These are phyloP conservation scores for Apophysomyces trapeziformis DNA, from an alignment of 371 early-diverging fungal species.

Conservation along the genomic window DNA sequence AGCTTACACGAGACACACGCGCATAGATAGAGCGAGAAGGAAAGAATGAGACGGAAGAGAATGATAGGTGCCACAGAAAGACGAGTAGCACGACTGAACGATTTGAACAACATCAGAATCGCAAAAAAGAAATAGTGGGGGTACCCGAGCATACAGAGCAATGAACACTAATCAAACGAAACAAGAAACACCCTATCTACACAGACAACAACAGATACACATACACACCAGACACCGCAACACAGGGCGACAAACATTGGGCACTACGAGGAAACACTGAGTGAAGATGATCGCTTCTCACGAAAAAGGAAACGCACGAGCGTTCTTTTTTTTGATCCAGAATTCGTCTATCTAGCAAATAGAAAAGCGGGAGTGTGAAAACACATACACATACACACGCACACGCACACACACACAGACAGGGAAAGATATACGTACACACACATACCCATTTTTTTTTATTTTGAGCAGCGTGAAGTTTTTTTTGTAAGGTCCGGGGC, in stretches of 20 bases:
- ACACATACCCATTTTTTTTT: too few species aligned
- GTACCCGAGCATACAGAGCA: not conserved
- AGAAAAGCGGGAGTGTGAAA: slow-evolving; percentile 4
- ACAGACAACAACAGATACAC: too few species aligned
- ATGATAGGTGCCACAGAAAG: too few species aligned
- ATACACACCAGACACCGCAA: not conserved
- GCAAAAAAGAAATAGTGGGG: too few species aligned
- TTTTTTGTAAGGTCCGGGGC: slow-evolving; percentile 1
- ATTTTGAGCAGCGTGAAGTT: too few species aligned
- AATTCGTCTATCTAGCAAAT: slow-evolving; percentile 6
- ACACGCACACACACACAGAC: too few species aligned
- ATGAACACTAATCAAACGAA: slow-evolving; percentile 2
- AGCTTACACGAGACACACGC: too few species aligned
- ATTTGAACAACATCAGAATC: too few species aligned
- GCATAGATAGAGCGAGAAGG: too few species aligned
- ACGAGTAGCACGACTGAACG: not conserved
- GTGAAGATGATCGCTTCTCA: slow-evolving; percentile 1
- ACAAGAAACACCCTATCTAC: not conserved
- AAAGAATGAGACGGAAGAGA: too few species aligned
- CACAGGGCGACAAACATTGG: slow-evolving; percentile 1
- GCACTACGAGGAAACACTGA: not conserved
- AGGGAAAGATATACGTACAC: too few species aligned
- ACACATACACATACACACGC: too few species aligned
- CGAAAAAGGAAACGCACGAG: slow-evolving; percentile 10
- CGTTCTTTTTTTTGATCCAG: not conserved